Conservation (phyloP, 1,139 yeast species). For the Pneumocystis canis region DNA sequence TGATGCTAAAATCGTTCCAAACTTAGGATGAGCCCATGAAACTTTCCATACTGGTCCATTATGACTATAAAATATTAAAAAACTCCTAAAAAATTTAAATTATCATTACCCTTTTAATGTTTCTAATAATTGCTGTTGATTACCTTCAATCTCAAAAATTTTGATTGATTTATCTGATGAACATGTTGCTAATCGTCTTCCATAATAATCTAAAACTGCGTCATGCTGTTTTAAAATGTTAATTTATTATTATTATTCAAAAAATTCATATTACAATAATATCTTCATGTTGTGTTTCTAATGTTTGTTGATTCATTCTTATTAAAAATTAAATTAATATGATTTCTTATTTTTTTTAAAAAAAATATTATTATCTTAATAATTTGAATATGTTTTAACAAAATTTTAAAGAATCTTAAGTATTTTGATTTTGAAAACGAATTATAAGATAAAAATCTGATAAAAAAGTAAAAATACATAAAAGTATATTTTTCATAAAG, state of each 20-base stretch:
- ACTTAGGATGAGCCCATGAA: conserved; percentile 97
- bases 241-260: neutral
- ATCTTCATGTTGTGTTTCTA: conserved; percentile 36
- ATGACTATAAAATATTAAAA: conserved; percentile 32
- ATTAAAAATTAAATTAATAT: conserved; percentile 10
- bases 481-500: too few species aligned
- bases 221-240: conserved; percentile 40
- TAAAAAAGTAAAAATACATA: too few species aligned
- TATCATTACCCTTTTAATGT: conserved; percentile 44
- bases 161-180: conserved; percentile 90
- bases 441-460: neutral
- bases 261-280: conserved; percentile 34
- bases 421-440: neutral
- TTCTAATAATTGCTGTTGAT: conserved; percentile 59
- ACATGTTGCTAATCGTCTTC: conserved; percentile 87
- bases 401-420: neutral
- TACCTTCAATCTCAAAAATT: conserved; percentile 81
- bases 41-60: conserved; percentile 99
- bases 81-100: neutral
- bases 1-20: conserved; percentile 86
- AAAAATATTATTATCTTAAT: neutral
- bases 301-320: conserved; percentile 30
- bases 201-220: conserved; percentile 91
- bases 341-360: neutral
- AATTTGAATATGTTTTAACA: neutral